Conservation (phyloP, 176 grass and related monocot genomes). For the Bolboschoenus planiculmis region DNA sequence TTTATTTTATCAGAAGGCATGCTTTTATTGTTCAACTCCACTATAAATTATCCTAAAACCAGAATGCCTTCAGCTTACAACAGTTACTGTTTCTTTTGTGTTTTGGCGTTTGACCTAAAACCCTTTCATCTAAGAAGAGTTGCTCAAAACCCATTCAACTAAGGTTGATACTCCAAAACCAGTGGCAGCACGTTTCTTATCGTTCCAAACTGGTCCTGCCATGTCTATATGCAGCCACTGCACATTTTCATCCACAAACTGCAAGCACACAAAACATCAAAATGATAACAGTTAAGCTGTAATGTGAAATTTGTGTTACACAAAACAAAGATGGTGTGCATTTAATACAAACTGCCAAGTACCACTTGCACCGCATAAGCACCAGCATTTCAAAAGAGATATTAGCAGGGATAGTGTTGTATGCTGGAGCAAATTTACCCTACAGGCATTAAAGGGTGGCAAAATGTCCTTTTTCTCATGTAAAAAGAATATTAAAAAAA, state of each 20-base stretch:
- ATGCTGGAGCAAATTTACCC: not conserved
- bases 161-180: conserved; percentile 91
- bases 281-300: not conserved
- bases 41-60: not conserved
- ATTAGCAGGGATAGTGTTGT: not conserved
- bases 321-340: not conserved
- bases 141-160: conserved; percentile 94
- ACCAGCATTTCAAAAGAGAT: not conserved
- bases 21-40: not conserved
- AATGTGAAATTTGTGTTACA: not conserved
- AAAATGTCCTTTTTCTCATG: too few relatives aligned
- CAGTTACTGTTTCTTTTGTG: not conserved
- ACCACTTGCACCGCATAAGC: not conserved
- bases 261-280: conserved; percentile 8
- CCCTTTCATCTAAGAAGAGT: conserved; percentile 46
- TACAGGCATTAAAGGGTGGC: not conserved
- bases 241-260: conserved; percentile 96
- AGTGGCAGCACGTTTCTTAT: conserved; percentile 74
- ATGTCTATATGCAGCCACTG: conserved; percentile 99
- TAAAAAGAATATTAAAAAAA: not conserved
- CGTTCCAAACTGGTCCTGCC: conserved; percentile 87
- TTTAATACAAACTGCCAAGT: not conserved
- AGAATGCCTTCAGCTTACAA: not conserved
- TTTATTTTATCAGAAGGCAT: not conserved
- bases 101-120: not conserved